Evolutionary conservation across 2,329 filamentous ascomycete species (phyloP).

Genomic region (Tolypocladium album): DNA sequence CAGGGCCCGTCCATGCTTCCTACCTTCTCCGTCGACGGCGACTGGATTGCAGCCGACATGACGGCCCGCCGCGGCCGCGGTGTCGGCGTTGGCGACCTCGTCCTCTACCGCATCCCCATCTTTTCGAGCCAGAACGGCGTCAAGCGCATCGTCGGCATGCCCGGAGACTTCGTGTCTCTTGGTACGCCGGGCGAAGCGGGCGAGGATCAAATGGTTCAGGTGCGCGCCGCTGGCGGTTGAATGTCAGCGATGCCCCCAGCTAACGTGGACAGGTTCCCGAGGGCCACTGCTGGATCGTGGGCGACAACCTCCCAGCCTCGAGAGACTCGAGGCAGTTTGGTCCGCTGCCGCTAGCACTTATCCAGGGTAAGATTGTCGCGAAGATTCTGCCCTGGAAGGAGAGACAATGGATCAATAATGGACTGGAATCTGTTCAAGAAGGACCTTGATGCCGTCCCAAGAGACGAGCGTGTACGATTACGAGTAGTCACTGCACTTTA

Average conservation of each 20-base stretch:
- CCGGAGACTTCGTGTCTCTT: slow-evolving; percentile 63
- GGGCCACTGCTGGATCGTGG: slow-evolving; percentile 85
- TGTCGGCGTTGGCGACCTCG: slow-evolving; percentile 68
- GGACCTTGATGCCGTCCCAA: neutral
- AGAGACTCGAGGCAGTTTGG: slow-evolving; percentile 82
- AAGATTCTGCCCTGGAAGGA: slow-evolving; percentile 43
- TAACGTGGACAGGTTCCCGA: slow-evolving; percentile 57
- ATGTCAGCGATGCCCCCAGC: too few species aligned
- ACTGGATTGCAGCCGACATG: slow-evolving; percentile 59
- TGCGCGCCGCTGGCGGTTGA: slow-evolving; percentile 20
- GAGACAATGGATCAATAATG: slow-evolving; percentile 38
- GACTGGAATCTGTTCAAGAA: slow-evolving; percentile 21
- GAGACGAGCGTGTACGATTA: neutral
- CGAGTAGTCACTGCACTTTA: neutral
- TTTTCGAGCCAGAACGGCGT: slow-evolving; percentile 50
- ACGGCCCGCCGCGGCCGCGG: slow-evolving; percentile 56
- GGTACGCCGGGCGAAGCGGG: slow-evolving; percentile 44
- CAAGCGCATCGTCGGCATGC: slow-evolving; percentile 71
- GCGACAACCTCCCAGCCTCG: slow-evolving; percentile 78
- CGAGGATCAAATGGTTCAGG: slow-evolving; percentile 53
- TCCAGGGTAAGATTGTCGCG: slow-evolving; percentile 72
- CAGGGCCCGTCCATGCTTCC: slow-evolving; percentile 83
- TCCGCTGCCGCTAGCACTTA: slow-evolving; percentile 72
- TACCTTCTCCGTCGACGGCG: slow-evolving; percentile 58
- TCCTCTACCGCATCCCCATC: slow-evolving; percentile 67